Percentiles rank a stretch among this genome's conserved stretches.
Evolutionary conservation across 2,329 filamentous ascomycete genomes (phyloP).

Genomic region (Dactylellina drechsleri): DNA sequence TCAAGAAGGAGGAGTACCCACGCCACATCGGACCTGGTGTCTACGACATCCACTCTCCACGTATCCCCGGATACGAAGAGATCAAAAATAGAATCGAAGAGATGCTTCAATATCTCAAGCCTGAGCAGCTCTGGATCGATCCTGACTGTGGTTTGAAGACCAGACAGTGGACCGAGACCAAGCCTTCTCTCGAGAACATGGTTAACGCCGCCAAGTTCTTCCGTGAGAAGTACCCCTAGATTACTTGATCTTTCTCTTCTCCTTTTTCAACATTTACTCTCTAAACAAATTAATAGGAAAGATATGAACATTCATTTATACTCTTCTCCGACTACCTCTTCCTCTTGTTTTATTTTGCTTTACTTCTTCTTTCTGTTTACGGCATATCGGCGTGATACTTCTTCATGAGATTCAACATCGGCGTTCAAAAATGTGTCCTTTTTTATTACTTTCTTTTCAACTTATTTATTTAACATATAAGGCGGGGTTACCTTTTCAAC

Average conservation of each 20-base stretch:
- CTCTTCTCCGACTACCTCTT: conserved; percentile 3
- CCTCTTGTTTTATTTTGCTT: conserved; percentile 12
- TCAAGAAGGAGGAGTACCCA: conserved; percentile 95
- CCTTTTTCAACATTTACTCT: conserved; percentile 14
- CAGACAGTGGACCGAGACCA: conserved; percentile 97
- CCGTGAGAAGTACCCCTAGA: conserved; percentile 85
- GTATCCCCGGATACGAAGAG: conserved; percentile 96
- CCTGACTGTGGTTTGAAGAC: conserved; percentile 99
- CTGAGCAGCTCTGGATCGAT: conserved; percentile 99
- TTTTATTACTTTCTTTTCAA: conserved; percentile 12
- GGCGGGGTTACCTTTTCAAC: conserved; percentile 52
- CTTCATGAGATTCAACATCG: conserved; percentile 59
- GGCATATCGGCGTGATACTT: conserved; percentile 52
- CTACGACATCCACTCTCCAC: conserved; percentile 99
- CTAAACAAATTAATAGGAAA: conserved; percentile 8
- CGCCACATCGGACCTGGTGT: conserved; percentile 99
- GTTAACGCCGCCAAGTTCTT: conserved; percentile 97
- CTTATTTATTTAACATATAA: conserved; percentile 46
- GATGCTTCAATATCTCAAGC: conserved; percentile 96
- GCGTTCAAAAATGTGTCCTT: conserved; percentile 56
- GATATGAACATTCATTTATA: conserved; percentile 18
- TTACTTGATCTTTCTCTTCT: conserved; percentile 40
- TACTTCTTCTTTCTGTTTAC: conserved; percentile 44
- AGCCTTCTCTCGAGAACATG: conserved; percentile 95
- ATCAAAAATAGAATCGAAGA: conserved; percentile 97